Percentiles rank a stretch among this genome's conserved stretches.
Evolutionary conservation across 1,139 yeast genomes (phyloP).

Genomic region (Geotrichum restrictum): DNA sequence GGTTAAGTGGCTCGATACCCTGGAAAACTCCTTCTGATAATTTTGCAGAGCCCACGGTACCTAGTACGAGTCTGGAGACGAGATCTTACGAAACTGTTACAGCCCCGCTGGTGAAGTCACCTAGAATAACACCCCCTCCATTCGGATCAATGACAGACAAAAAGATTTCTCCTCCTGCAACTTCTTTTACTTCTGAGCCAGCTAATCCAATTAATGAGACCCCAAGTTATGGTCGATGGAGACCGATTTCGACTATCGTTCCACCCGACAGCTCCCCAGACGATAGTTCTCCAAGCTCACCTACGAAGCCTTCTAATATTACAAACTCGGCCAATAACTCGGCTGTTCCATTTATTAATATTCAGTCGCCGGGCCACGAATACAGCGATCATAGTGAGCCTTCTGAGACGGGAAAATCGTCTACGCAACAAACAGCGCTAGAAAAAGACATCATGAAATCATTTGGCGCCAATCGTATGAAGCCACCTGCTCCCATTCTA

Average conservation of each 20-base stretch:
- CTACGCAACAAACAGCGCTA: conserved; percentile 8
- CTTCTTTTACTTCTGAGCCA: neutral
- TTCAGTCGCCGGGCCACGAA: neutral
- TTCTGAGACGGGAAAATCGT: neutral
- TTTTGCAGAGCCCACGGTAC: no score
- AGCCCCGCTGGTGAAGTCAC: neutral
- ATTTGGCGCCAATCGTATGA: conserved; percentile 1
- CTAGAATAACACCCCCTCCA: neutral
- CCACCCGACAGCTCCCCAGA: no score
- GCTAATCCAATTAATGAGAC: neutral
- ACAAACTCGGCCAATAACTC: neutral
- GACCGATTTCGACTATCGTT: neutral
- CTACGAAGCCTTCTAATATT: neutral
- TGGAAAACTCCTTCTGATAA: no score
- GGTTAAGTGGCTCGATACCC: no score
- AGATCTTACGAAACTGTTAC: neutral
- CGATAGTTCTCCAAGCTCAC: no score
- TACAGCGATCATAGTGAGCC: neutral
- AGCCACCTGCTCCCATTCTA: neutral
- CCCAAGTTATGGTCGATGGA: conserved; percentile 2
- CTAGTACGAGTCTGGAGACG: neutral
- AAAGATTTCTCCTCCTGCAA: neutral
- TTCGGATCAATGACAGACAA: neutral
- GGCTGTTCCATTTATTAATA: neutral
- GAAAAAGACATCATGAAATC: conserved; percentile 18